Evolutionary conservation across 192 early-diverging fungal species (phyloP), one percentile per base, ranked within the genome.

Genomic region (Rhizophagus sp.): DNA sequence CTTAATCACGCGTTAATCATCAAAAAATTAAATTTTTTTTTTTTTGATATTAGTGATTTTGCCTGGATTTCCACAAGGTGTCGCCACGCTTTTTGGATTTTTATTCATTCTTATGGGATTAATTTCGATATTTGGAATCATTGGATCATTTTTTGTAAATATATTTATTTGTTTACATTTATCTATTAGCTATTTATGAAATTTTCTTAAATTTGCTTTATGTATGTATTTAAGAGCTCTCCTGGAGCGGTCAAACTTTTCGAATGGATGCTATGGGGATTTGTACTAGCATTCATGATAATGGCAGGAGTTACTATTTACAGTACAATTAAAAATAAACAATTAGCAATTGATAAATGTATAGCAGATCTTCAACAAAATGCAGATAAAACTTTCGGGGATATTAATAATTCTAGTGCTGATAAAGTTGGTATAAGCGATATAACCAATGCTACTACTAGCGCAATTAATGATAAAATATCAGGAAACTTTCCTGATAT

Each of bases 91-190:
- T 19, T 67, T 67, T 33, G 65, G 65, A 24, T 17, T 67, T 10
- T 27, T 33, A 67, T 67, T 67, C 4, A 67, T 67, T 67, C 22
- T 67, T 4, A 67, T 67, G 65, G 65, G 9, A 34, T 67, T 67
- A 17, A 33, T 67, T 19, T 67, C 65, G 3, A 17, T 67, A 67
- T 67, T 67, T 67, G 65, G 65, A 67, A 67, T 67, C 30, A 30
- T 67, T 33, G 65, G 65, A 33, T 67, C 65, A 67, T n/a, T 33
- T 66, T 66, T 66, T 5, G 65, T 66, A 33, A 66, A 10, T 30
- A 66, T 9, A 17, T 66, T 66, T 33, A 33, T 66, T 66, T 30
- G 13, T 66, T 66, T 66, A 66, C 3, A 33, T 33, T 24, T 13
- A 33, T 30, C 30, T 30, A 30, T 30, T 30, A 66, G 17, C 2